Conservation (phyloP, 176 grass and related monocot genomes). For the Carex parvula region DNA sequence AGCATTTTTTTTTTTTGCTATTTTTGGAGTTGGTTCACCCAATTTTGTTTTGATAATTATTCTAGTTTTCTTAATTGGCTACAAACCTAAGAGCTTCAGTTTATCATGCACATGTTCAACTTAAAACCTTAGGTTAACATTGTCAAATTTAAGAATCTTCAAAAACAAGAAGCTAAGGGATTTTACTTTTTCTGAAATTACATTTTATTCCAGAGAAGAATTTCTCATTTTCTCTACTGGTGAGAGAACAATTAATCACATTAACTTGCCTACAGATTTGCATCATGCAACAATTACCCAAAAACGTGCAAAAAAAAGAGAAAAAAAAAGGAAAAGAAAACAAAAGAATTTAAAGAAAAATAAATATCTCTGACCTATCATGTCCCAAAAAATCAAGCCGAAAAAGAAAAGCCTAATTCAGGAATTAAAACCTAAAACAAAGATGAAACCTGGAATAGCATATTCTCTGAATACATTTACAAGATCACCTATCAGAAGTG, state of each 20-base stretch:
- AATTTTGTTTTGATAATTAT: background rate
- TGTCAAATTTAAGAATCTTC: background rate
- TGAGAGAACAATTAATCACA: conserved; percentile 17
- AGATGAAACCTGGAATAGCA: background rate
- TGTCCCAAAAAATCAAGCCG: background rate
- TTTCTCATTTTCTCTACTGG: conserved; percentile 11
- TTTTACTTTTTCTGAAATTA: conserved; percentile 1
- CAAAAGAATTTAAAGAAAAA: background rate
- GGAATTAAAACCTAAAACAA: background rate
- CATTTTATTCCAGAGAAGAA: background rate
- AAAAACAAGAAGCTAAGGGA: conserved; percentile 1
- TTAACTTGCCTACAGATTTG: background rate
- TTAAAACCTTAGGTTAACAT: background rate
- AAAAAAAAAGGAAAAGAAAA: background rate
- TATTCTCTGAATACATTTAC: background rate
- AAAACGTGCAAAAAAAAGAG: background rate
- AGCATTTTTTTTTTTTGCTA: background rate
- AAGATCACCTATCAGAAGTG: conserved; percentile 23
- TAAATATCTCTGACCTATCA: background rate
- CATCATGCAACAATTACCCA: background rate
- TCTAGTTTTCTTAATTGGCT: background rate
- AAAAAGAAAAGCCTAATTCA: background rate
- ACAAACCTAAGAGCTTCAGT: background rate
- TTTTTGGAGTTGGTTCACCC: background rate
- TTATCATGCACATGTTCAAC: background rate